Evolutionary conservation across 2,329 filamentous ascomycete species (phyloP), one percentile per base, ranked within the genome.

Genomic region (Paecilomyces sp.): DNA sequence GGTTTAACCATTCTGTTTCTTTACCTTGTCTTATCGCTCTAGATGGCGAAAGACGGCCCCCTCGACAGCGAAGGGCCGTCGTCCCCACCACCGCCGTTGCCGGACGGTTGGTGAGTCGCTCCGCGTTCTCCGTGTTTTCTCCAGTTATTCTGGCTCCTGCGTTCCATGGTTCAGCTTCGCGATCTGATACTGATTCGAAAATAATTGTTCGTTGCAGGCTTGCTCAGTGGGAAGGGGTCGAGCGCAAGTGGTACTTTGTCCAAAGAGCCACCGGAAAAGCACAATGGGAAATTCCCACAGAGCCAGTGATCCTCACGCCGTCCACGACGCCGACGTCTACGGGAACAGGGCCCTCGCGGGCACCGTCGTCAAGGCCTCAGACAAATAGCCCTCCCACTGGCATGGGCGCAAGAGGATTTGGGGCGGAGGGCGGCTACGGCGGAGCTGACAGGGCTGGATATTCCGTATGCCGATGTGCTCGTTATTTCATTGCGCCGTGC

Each of bases 201-300:
- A n/a, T 28, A 53, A 7, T 50, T n/a, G 25, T 31, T 59, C 11
- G 25, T 18, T n/a, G 41, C 33, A 76, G 74, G 74, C 69, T 75
- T 31, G 70, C 74, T 30, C 74, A 76, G 58, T 75, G 74, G 72
- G 73, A 76, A 59, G 72, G 74, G 34, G 65, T 71, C 28, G 67
- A 68, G 28, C 68, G 71, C 33, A 69, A 70, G 62, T 76, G 74
- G 69, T 76, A 76, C 62, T 76, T 70, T 57, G 74, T 76, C 41
- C 72, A 76, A 57, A 67, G 72, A 55, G 70, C 72, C 51, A 76
- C 73, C 11, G 74, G 73, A 34, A 71, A 71, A 55, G 72, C 72
- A 7, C 73, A 74, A 65, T 76, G 74, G 74, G 72, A 75, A 7
- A 65, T 76, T n/a, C 74, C 74, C 7, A 75, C 73, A 18, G 71